Evolutionary conservation across 495 filamentous ascomycete species (phyloP), one percentile per base, ranked within the genome.

Genomic region (Penicillium herquei): DNA sequence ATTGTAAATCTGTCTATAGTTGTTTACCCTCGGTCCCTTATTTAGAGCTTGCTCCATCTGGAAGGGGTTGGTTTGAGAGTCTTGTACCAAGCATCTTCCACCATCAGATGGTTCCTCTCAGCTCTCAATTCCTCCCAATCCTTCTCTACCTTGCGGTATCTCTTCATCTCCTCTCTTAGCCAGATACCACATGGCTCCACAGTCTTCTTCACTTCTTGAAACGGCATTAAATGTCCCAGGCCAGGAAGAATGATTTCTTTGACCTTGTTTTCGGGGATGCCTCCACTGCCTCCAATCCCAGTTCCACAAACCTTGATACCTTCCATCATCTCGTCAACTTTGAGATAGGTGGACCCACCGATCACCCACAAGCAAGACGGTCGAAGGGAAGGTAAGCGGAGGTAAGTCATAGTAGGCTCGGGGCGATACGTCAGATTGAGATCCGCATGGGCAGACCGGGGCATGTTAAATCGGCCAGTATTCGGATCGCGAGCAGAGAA

Each of bases 321-420:
- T n/a, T 49, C 46, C 5, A 30, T 30, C 1, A 49, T 49, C 31
- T 49, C 46, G 7, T 49, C 31, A 9, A 49, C 0, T n/a, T 33
- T 49, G 12, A 49, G 11, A 17, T 49, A 49, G 12, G 46, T 37
- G 6, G 26, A 31, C 3, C 46, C 46, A 35, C 46, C 46, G 14
- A 49, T 30, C 4, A 49, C 26, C 46, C 46, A 49, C 14, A 49
- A n/a, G 35, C 46, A 49, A 14, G 46, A 49, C 3, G 46, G 46
- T 2, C 46, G 11, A 13, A 49, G 46, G 9, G 12, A 34, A 3
- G 46, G 46, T 17, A 49, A 34, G 3, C 46, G 46, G 5, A 33
- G 12, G 32, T 14, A 49, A 31, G 31, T 34, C 14, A 13, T 34
- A 7, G 5, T 9, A 12, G 26, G 18, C 11, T 47, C 44, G 18